phyloP scores from a whole-genome alignment of 73 alveolate genomes.

The Blepharisma stoltei region DNA sequence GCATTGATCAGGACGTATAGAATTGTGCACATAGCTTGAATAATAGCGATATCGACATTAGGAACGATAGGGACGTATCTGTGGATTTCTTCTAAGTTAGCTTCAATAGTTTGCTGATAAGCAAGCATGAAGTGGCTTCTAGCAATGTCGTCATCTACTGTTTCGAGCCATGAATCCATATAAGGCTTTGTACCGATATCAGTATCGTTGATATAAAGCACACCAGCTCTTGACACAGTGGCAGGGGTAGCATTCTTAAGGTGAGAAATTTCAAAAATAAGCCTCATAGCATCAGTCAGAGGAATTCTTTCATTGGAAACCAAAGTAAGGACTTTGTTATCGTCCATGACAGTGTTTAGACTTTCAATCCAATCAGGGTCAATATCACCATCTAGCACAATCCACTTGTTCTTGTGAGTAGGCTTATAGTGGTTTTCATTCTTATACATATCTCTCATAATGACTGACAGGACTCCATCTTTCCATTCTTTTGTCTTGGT shows the following conservation, averaged over 20 bases:
- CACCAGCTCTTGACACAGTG: constrained; percentile 99
- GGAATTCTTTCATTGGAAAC: constrained; percentile 99
- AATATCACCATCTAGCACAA: constrained; percentile 99
- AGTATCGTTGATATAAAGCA: constrained; percentile 97
- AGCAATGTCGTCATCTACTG: constrained; percentile 82
- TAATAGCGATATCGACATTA: constrained; percentile 69
- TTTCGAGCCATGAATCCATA: constrained; percentile 98
- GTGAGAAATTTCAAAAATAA: constrained; percentile 95
- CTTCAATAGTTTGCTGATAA: constrained; percentile 66
- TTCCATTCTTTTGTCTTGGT: constrained; percentile 99
- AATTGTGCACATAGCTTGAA: constrained; percentile 64
- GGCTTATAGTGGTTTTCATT: constrained; percentile 81
- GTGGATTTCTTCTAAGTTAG: constrained; percentile 54
- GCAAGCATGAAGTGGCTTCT: constrained; percentile 78
- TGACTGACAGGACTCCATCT: constrained; percentile 98
- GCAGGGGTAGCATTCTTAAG: constrained; percentile 99
- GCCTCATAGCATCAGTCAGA: constrained; percentile 98
- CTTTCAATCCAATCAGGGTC: constrained; percentile 99
- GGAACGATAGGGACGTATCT: constrained; percentile 74
- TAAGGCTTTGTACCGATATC: constrained; percentile 99
- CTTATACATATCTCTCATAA: constrained; percentile 97
- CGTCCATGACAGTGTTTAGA: constrained; percentile 99
- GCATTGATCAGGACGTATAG: background rate
- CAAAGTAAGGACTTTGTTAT: constrained; percentile 96
- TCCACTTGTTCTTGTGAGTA: constrained; percentile 96